A percentile compares a stretch with the other conserved stretches of the same genome.
Conservation (phyloP, 768 basidiomycete genomes). For the Leccinellum albellum region DNA sequence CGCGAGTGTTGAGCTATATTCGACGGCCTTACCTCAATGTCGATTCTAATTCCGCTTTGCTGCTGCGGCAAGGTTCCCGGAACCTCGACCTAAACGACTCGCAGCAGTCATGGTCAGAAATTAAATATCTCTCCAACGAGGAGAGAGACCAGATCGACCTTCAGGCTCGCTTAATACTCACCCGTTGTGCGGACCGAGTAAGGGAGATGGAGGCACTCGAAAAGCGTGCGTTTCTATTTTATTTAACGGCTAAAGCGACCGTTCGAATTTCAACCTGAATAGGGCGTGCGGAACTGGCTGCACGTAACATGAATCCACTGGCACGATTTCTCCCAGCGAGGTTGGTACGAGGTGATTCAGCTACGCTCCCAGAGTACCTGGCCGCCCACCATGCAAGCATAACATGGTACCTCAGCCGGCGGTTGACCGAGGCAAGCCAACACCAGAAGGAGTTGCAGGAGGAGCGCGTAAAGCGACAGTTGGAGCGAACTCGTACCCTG, state of each 20-base stretch:
- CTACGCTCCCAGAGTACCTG: slow-evolving; percentile 52
- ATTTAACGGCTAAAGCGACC: slow-evolving; percentile 13
- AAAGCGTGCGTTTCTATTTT: slow-evolving; percentile 58
- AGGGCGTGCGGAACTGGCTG: slow-evolving; percentile 68
- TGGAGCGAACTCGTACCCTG: slow-evolving; percentile 78
- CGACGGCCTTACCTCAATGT: slow-evolving; percentile 87
- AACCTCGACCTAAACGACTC: slow-evolving; percentile 54
- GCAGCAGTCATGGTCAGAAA: slow-evolving; percentile 54
- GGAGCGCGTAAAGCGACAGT: slow-evolving; percentile 83
- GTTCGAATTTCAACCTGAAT: slow-evolving; percentile 15
- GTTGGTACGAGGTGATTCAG: slow-evolving; percentile 56
- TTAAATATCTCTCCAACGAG: slow-evolving; percentile 76
- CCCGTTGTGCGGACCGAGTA: slow-evolving; percentile 82
- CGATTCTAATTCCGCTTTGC: slow-evolving; percentile 52
- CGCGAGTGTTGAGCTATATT: slow-evolving; percentile 68
- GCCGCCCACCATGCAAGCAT: slow-evolving; percentile 93
- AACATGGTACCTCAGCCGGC: slow-evolving; percentile 84
- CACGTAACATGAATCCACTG: slow-evolving; percentile 62
- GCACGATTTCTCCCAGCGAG: slow-evolving; percentile 69
- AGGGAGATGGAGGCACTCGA: slow-evolving; percentile 86
- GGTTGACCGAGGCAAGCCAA: slow-evolving; percentile 76
- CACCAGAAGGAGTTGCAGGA: slow-evolving; percentile 88
- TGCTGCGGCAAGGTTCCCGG: slow-evolving; percentile 47
- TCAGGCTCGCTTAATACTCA: slow-evolving; percentile 81
- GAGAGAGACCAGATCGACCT: slow-evolving; percentile 96